Evolutionary conservation across 2,329 filamentous ascomycete species (phyloP).

Genomic region (Tolypocladium ovalisporum): DNA sequence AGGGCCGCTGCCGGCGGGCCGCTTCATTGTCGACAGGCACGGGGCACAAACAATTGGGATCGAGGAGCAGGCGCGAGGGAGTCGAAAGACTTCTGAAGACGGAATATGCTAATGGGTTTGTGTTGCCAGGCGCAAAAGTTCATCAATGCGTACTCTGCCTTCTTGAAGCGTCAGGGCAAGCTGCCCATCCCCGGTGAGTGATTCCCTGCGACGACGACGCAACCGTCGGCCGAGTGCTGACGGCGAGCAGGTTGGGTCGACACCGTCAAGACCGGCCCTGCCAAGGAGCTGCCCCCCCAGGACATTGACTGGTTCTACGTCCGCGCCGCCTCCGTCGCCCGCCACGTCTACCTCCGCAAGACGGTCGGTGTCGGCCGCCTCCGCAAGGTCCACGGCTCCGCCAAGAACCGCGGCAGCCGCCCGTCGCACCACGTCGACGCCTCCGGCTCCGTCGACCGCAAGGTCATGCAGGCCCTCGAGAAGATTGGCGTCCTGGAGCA

Average conservation of each 20-base stretch:
- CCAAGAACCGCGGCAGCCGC: slow-evolving; percentile 91
- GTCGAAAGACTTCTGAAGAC: slow-evolving; percentile 64
- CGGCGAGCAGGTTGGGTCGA: slow-evolving; percentile 80
- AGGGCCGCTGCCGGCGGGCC: not conserved
- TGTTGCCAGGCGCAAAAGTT: slow-evolving; percentile 70
- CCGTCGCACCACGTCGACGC: slow-evolving; percentile 94
- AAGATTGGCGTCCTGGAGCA: slow-evolving; percentile 98
- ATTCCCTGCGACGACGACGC: not conserved
- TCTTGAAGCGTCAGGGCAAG: slow-evolving; percentile 92
- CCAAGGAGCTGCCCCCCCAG: slow-evolving; percentile 97
- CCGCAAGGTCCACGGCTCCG: slow-evolving; percentile 88
- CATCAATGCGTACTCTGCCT: slow-evolving; percentile 75
- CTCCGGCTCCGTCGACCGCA: slow-evolving; percentile 91
- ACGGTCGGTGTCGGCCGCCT: slow-evolving; percentile 97
- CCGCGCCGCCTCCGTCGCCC: slow-evolving; percentile 88
- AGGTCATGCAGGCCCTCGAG: slow-evolving; percentile 94
- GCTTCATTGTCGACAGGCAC: not conserved
- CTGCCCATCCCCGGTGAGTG: slow-evolving; percentile 76
- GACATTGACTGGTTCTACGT: slow-evolving; percentile 94
- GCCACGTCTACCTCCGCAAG: slow-evolving; percentile 99
- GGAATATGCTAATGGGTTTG: slow-evolving; percentile 59
- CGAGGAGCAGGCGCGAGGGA: slow-evolving; percentile 59
- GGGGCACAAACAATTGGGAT: slow-evolving; percentile 11
- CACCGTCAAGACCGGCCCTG: slow-evolving; percentile 95
- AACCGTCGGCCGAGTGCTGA: not conserved